A percentile compares a stretch with the other conserved stretches of the same genome.
Conservation (phyloP, 1,284 basidiomycete genomes). For the Phellinidium pouzarii region DNA sequence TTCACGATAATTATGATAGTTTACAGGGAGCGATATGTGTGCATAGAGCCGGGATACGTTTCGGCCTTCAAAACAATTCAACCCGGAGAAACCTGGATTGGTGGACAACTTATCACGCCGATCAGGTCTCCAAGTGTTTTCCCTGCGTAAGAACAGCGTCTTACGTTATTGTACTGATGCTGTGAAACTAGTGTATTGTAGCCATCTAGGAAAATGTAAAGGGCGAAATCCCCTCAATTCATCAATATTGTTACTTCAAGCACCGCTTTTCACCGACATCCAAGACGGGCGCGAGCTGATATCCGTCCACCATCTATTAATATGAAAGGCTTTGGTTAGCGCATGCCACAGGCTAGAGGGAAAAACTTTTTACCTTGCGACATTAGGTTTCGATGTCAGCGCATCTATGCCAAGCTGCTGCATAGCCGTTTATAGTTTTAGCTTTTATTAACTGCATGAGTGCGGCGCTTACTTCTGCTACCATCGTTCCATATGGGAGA, state of each 20-base stretch:
- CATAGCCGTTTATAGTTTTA: too few species aligned
- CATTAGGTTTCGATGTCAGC: constrained; percentile 9
- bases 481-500: constrained; percentile 17
- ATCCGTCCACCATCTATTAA: constrained; percentile 17
- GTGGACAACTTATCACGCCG: constrained; percentile 55
- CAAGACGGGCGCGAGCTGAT: constrained; percentile 16
- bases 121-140: constrained; percentile 18
- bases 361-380: constrained; percentile 11
- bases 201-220: neutral
- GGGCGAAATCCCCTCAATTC: neutral
- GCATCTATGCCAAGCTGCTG: constrained; percentile 9
- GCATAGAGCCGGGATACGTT: constrained; percentile 83
- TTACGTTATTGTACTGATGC: too few species aligned
- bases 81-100: constrained; percentile 65
- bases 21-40: constrained; percentile 70
- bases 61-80: constrained; percentile 54
- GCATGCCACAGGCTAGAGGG: neutral
- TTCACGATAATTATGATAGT: constrained; percentile 1
- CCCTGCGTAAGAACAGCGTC: neutral
- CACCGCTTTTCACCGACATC: constrained; percentile 13
- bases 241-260: constrained; percentile 1
- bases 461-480: constrained; percentile 1
- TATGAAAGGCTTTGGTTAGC: neutral
- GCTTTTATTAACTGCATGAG: too few species aligned
- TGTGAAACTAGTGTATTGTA: neutral